Conservation (phyloP, 768 basidiomycete species). For the Mycena sanguinolenta region DNA sequence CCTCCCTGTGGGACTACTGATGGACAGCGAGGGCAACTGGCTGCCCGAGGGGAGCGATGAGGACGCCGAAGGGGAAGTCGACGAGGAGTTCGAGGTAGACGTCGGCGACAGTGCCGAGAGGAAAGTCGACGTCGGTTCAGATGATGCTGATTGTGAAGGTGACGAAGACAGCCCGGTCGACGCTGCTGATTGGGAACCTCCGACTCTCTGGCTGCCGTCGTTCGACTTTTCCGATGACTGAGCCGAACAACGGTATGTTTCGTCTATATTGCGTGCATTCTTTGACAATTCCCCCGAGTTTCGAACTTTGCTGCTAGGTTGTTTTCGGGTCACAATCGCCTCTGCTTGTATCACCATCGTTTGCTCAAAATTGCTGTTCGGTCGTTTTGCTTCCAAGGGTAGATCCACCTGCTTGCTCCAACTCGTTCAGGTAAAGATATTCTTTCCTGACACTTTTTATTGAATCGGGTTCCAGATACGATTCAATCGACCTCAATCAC, state of each 20-base stretch:
- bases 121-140: neutral
- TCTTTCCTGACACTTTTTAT: neutral
- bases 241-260: neutral
- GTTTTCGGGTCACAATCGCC: neutral
- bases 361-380: neutral
- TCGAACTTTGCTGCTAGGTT: neutral
- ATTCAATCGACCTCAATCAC: neutral
- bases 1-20: neutral
- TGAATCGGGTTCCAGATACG: neutral
- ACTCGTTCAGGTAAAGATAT: neutral
- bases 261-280: neutral
- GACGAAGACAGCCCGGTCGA: neutral
- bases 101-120: neutral
- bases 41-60: neutral
- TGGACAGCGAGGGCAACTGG: conserved; percentile 5
- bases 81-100: neutral
- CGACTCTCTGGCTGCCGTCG: neutral
- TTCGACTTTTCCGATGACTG: neutral
- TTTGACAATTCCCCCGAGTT: neutral
- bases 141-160: neutral
- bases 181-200: neutral
- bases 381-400: neutral
- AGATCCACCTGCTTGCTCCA: neutral
- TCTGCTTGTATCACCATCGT: neutral
- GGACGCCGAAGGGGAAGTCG: neutral